Percentiles rank a stretch among this genome's conserved stretches.
Evolutionary conservation across 1,284 basidiomycete species (phyloP).

Genomic region (Earliella scabrosa): DNA sequence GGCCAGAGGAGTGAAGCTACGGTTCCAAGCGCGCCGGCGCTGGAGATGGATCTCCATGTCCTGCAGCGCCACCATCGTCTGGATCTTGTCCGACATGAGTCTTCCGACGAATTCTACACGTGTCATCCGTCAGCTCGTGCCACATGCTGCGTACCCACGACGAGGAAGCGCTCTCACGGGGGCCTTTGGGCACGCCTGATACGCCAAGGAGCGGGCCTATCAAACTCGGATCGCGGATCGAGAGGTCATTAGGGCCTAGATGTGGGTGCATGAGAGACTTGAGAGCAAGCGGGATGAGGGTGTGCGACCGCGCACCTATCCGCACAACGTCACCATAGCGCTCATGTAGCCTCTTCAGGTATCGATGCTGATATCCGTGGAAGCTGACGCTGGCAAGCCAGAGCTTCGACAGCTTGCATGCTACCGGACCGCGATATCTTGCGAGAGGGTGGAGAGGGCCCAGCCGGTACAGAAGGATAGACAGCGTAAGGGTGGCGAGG

Average conservation of each 20-base stretch:
- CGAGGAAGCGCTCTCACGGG: conserved; percentile 14
- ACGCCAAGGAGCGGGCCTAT: conserved; percentile 25
- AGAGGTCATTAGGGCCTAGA: conserved; percentile 34
- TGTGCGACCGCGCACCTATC: conserved; percentile 27
- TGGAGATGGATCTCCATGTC: conserved; percentile 22
- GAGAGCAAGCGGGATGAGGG: not conserved
- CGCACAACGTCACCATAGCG: conserved; percentile 32
- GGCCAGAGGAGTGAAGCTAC: conserved; percentile 25
- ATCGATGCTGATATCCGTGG: conserved; percentile 26
- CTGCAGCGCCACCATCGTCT: not conserved
- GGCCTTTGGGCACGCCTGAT: conserved; percentile 27
- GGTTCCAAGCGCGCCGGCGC: conserved; percentile 28
- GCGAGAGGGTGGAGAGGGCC: conserved; percentile 8
- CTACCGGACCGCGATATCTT: conserved; percentile 28
- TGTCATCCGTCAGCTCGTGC: conserved; percentile 42
- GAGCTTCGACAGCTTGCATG: conserved; percentile 23
- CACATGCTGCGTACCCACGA: conserved; percentile 4
- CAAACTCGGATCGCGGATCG: conserved; percentile 22
- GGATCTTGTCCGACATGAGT: not conserved
- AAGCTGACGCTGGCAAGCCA: conserved; percentile 15
- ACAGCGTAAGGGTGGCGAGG: not conserved
- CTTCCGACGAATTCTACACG: conserved; percentile 39
- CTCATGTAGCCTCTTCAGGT: conserved; percentile 26
- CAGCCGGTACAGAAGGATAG: conserved; percentile 5
- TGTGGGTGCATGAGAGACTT: not conserved